Evolutionary conservation across 1,284 basidiomycete genomes (phyloP).

Genomic region (Xanthoconium separans): DNA sequence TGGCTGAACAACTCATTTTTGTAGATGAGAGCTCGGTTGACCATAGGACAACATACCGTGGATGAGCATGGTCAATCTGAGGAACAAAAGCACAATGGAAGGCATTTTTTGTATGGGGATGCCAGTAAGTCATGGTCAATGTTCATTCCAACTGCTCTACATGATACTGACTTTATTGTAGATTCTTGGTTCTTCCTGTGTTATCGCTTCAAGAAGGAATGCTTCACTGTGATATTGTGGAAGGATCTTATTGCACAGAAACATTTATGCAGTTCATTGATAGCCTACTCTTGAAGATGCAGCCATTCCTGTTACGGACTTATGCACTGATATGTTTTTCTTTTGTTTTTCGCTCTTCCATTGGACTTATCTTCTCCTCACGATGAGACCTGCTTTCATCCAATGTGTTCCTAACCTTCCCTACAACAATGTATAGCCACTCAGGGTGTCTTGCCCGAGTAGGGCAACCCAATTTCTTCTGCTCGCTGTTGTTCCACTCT

Average conservation of each 20-base stretch:
- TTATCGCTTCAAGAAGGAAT: neutral
- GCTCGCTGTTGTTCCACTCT: too few relatives aligned
- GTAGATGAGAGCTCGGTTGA: neutral
- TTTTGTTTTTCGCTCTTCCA: too few relatives aligned
- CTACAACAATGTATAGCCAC: too few relatives aligned
- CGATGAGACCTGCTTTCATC: too few relatives aligned
- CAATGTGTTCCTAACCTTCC: too few relatives aligned
- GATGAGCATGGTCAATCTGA: neutral
- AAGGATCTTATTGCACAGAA: conserved; percentile 17
- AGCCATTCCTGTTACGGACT: too few relatives aligned
- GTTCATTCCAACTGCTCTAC: neutral
- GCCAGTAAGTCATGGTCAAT: neutral
- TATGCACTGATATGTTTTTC: too few relatives aligned
- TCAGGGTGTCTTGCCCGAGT: too few relatives aligned
- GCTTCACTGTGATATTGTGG: conserved; percentile 13
- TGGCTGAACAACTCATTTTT: neutral
- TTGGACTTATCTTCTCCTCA: too few relatives aligned
- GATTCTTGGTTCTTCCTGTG: neutral
- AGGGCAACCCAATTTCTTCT: too few relatives aligned
- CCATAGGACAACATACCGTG: neutral
- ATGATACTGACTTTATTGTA: neutral
- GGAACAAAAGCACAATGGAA: neutral
- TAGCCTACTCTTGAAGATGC: conserved; percentile 33
- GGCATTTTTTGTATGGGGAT: neutral
- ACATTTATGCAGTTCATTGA: neutral